These are phyloP conservation scores for Cucumis melo DNA, from an alignment of 306 rosid genomes.

Conservation along the genomic window DNA sequence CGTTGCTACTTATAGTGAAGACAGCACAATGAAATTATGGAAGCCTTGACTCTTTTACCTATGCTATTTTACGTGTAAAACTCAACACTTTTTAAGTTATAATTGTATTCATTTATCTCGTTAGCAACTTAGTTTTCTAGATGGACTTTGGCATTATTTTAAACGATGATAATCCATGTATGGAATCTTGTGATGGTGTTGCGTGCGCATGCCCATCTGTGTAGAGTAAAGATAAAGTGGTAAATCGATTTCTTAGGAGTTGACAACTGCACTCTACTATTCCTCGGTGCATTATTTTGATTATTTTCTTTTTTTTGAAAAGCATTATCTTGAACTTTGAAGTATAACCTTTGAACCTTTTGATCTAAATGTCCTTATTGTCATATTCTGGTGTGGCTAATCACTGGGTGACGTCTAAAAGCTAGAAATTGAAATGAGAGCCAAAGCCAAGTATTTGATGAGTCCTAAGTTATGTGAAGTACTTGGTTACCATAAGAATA, in stretches of 20 bases:
- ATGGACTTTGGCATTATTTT: neutral
- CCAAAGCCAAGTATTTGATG: neutral
- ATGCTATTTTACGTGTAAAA: neutral
- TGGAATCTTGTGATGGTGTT: neutral
- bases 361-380: neutral
- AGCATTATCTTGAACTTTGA: neutral
- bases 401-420: neutral
- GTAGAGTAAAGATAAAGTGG: neutral
- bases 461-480: neutral
- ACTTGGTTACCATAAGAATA: neutral
- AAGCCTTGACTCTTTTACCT: constrained; percentile 43
- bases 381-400: neutral
- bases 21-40: constrained; percentile 91
- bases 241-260: neutral
- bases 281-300: neutral
- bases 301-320: too few relatives aligned
- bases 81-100: neutral
- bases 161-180: neutral
- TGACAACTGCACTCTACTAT: neutral
- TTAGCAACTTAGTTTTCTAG: neutral
- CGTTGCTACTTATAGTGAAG: constrained; percentile 75
- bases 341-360: neutral
- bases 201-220: neutral
- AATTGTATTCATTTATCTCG: neutral
- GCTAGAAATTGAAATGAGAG: neutral